phyloP scores from a whole-genome alignment of 2,329 filamentous ascomycete species.

The Reticulascus tulasneorum region DNA sequence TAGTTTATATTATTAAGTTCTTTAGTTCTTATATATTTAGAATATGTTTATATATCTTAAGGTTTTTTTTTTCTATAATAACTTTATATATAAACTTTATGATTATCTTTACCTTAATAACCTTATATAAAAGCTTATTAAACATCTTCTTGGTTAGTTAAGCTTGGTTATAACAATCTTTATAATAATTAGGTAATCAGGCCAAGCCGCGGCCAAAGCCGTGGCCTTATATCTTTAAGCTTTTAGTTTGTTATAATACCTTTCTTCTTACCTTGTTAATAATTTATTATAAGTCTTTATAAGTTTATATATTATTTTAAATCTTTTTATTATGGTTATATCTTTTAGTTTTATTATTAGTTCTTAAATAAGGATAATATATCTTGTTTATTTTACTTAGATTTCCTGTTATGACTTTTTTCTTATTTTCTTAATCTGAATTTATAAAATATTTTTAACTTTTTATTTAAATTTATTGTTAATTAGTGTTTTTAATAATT shows the following conservation, averaged over 20 bases:
- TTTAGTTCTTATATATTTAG: not conserved
- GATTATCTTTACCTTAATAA: conserved; percentile 1
- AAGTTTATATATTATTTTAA: not conserved
- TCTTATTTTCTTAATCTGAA: not conserved
- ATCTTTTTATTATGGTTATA: not conserved
- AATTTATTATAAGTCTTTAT: conserved; percentile 3
- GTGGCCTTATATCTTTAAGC: too few species aligned
- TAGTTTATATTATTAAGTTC: not conserved
- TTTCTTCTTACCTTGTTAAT: too few species aligned
- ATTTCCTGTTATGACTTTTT: not conserved
- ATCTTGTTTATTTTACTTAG: not conserved
- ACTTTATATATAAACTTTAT: not conserved
- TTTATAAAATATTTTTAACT: not conserved
- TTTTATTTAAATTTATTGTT: not conserved
- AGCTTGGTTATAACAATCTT: too few species aligned
- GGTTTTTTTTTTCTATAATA: conserved; percentile 3
- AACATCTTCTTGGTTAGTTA: too few species aligned
- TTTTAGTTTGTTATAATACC: not conserved
- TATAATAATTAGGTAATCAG: too few species aligned
- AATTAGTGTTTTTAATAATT: not conserved
- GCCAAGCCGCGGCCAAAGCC: too few species aligned
- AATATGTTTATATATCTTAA: conserved; percentile 1
- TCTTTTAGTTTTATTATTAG: not conserved
- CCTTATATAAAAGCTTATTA: not conserved
- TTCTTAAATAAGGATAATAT: not conserved